Evolutionary conservation across 164 flowering plant species (phyloP), one percentile per base, ranked within the genome.

Genomic region (Magnolia sinica): DNA sequence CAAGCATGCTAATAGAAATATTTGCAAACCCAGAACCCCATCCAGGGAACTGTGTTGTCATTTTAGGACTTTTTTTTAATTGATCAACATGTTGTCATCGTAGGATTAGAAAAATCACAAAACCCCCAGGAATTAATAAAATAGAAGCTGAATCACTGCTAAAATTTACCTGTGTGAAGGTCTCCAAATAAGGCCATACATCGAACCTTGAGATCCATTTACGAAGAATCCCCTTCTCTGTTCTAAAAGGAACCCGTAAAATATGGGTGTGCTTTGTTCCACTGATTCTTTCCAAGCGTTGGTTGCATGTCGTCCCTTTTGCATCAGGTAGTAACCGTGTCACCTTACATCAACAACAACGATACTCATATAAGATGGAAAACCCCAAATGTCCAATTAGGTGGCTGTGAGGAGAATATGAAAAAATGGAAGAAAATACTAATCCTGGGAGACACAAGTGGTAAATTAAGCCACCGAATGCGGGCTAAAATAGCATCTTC

Each of bases 171-270:
- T 88, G 85, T 19, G 98, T 77, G 83, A 86, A 96, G 13, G 85
- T 87, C 91, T 96, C 99, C 72, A 94, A 84, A 74, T 96, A 96
- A 73, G 99, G 99, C 99, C 99, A 96, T 18, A 96, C 93, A 79
- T 96, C 99, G 80, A 96, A 96, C 81, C 99, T 89, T 77, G 99
- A 96, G 68, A 96, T 91, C 99, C 99, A 96, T 79, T 96, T 83
- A 58, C 85, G 94, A 71, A 96, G 96, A 83, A 96, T 85, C 64
- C 99, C 99, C 50, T 91, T 85, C 65, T 94, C 93, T 27, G 90
- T 86, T 78, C 93, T 87, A 81, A 96, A 96, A 68, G 99, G 99
- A 69, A 96, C 94, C 31, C 99, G 88, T 80, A 96, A 76, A 70
- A 96, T 96, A 80, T 94, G 90, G 7, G 97, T 77, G 69, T 96